These are phyloP conservation scores for Globisporangium mamillatum DNA, from an alignment of 352 stramenopile genomes.

Conservation along the genomic window DNA sequence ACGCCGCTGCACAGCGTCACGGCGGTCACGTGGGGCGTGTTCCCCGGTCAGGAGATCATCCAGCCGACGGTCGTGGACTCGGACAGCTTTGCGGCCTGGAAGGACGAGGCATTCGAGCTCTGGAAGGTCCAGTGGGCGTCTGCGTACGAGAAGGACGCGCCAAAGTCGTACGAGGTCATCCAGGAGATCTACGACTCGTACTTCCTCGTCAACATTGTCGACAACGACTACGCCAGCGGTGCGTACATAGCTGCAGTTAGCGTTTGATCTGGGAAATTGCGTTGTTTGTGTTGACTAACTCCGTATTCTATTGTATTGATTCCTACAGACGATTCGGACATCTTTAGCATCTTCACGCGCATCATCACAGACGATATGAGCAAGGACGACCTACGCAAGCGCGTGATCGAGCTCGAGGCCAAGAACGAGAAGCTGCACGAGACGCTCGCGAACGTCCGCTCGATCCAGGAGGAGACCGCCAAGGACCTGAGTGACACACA, in stretches of 20 bases:
- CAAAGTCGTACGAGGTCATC: slow-evolving; percentile 45
- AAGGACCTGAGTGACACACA: slow-evolving; percentile 54
- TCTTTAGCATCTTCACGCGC: slow-evolving; percentile 81
- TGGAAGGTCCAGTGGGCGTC: slow-evolving; percentile 97
- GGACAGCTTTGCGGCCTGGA: slow-evolving; percentile 93
- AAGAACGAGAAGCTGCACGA: slow-evolving; percentile 80
- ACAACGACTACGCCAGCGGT: slow-evolving; percentile 95
- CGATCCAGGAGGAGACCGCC: slow-evolving; percentile 53
- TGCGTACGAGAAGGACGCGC: slow-evolving; percentile 90
- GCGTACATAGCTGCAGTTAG: not conserved
- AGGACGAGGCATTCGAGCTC: slow-evolving; percentile 96
- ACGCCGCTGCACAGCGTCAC: slow-evolving; percentile 85
- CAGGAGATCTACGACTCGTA: slow-evolving; percentile 94
- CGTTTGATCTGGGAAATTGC: not conserved
- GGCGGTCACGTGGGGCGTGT: slow-evolving; percentile 97
- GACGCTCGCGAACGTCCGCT: slow-evolving; percentile 62
- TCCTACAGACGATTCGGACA: slow-evolving; percentile 62
- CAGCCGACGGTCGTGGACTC: slow-evolving; percentile 97
- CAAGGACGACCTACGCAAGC: slow-evolving; percentile 64
- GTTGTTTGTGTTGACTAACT: not conserved
- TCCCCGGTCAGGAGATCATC: slow-evolving; percentile 92
- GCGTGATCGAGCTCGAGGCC: slow-evolving; percentile 67
- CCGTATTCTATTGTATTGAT: not conserved
- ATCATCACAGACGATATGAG: slow-evolving; percentile 84
- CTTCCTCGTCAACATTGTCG: slow-evolving; percentile 97